Base-by-base conservation (phyloP, 2,329 filamentous ascomycete species). In the Ascomycota sp. region DNA sequence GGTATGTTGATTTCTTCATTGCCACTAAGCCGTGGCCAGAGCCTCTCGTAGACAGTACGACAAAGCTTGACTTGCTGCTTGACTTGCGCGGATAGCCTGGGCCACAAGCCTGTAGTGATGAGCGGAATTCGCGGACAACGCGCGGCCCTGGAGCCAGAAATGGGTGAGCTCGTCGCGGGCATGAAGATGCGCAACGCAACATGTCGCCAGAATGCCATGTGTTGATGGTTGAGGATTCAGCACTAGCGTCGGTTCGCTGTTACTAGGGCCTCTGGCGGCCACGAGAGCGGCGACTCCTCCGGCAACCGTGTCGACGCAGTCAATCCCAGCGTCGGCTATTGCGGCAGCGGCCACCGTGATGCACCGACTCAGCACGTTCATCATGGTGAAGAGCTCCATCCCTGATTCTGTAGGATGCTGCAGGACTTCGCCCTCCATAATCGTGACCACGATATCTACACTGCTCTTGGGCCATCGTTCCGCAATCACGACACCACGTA, bases 341-440 rank as follows among this genome's bases (percentile, higher is more conserved):
- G 89, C 89, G 8, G 86, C 86, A 32, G 83, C 85, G 8, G 86
- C 82, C 32, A 91, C 86, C 1, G 83, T 95, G 41, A 98, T 83
- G 47, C 85, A 94, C 1, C 82, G 82, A 19, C 82, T 75, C 13
- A 98, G 59, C 27, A 93, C 79, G 48, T 80, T 89, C 80, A 95
- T 86, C 15, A 17, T 17, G 15, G 4, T 17, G 15, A 17, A 17
- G 3, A 4, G 15, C 15, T 17, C 15, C 3, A 17, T 17, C 4
- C 15, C 15, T 3, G 15, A 4, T 17, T 3, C 15, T n/a, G 15
- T 17, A 17, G 15, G 15, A 4, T 17, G 15, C 15, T 4, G 15
- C 4, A 17, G 15, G 15, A 4, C 4, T 17, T 17, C 15, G 15
- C 15, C 15, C 15, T 17, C 15, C 15, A 4, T 4, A 4, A 17